Conservation (phyloP, 495 filamentous ascomycete genomes). For the Aspergillus cavernicola region DNA sequence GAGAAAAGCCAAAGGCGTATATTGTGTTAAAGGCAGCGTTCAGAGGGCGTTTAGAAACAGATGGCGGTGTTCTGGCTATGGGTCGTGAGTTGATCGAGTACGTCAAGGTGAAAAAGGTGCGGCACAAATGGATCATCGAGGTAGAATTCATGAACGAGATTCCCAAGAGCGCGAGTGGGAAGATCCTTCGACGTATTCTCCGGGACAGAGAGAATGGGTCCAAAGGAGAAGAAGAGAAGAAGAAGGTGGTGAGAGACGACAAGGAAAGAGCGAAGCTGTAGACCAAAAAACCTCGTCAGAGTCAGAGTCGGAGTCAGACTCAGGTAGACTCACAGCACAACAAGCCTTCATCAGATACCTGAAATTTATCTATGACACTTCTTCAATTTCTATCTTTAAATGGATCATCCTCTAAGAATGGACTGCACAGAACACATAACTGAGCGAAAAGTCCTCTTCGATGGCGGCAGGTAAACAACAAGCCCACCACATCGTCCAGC, state of each 20-base stretch:
- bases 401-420: background rate
- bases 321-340: too few relatives aligned
- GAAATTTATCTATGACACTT: background rate
- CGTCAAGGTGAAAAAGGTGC: conserved; percentile 58
- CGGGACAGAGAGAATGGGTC: too few relatives aligned
- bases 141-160: conserved; percentile 60
- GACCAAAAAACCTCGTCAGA: background rate
- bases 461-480: conserved; percentile 1
- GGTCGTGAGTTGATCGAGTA: conserved; percentile 46
- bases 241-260: conserved; percentile 34
- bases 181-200: conserved; percentile 61
- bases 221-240: conserved; percentile 22
- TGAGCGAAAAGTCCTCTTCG: conserved; percentile 5
- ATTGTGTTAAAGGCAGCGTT: conserved; percentile 44
- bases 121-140: conserved; percentile 65
- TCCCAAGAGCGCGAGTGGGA: conserved; percentile 66
- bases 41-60: background rate
- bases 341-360: background rate
- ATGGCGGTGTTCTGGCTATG: conserved; percentile 13
- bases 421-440: conserved; percentile 4
- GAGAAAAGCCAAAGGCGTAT: conserved; percentile 64
- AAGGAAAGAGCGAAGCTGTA: conserved; percentile 41
- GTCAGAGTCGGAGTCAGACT: background rate
- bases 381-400: background rate
- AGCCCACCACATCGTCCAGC: background rate